Conservation (phyloP, 1,139 yeast species). For the Geotrichum cucujoidarum region DNA sequence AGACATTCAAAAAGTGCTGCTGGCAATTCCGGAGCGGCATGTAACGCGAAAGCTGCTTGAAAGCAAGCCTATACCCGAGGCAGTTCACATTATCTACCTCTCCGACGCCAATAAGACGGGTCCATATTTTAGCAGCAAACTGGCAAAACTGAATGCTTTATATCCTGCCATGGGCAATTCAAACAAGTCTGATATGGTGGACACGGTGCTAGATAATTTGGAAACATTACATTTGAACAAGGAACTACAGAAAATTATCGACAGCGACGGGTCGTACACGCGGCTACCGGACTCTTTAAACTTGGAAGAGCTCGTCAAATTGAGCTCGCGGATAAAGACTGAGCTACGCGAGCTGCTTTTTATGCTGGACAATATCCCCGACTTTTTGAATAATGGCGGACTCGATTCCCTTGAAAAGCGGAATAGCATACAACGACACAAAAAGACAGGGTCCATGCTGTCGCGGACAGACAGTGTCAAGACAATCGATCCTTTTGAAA, state of each 20-base stretch:
- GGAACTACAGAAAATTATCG: neutral
- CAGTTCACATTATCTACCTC: constrained; percentile 12
- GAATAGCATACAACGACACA: constrained; percentile 16
- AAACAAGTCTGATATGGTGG: neutral
- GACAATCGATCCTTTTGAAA: neutral
- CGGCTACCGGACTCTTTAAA: constrained; percentile 15
- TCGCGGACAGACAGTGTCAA: neutral
- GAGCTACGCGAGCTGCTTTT: constrained; percentile 12
- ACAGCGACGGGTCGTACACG: constrained; percentile 2
- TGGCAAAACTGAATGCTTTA: constrained; percentile 1
- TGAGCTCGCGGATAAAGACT: constrained; percentile 11
- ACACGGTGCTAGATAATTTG: constrained; percentile 3
- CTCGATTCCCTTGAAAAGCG: constrained; percentile 7
- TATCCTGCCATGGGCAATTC: neutral
- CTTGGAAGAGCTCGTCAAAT: constrained; percentile 9
- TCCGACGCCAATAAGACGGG: constrained; percentile 18
- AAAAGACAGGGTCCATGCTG: constrained; percentile 2
- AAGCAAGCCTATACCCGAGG: constrained; percentile 16
- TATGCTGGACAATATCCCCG: constrained; percentile 16
- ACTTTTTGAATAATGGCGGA: constrained; percentile 12
- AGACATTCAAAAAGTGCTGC: constrained; percentile 17
- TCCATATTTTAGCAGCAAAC: constrained; percentile 14
- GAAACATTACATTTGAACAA: neutral
- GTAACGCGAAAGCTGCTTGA: constrained; percentile 11
- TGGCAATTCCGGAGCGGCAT: constrained; percentile 15